These are phyloP conservation scores for Cladosporium sp. DNA, from an alignment of 2,329 filamentous ascomycete genomes.

Conservation along the genomic window DNA sequence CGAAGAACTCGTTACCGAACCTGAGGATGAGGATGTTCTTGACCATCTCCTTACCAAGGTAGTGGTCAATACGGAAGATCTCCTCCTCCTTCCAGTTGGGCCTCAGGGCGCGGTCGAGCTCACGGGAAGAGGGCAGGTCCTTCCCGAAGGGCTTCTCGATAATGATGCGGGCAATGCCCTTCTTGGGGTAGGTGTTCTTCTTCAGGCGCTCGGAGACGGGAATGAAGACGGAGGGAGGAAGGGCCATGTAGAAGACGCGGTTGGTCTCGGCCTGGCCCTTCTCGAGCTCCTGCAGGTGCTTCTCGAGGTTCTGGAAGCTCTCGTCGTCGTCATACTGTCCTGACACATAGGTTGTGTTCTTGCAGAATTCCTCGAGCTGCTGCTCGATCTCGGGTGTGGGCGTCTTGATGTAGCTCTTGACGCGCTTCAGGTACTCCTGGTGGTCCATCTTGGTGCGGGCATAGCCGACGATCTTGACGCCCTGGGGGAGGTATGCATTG, in stretches of 20 bases:
- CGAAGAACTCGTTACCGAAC: slow-evolving; percentile 98
- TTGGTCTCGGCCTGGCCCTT: slow-evolving; percentile 76
- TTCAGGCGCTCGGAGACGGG: slow-evolving; percentile 97
- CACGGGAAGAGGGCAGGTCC: slow-evolving; percentile 88
- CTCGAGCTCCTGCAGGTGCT: slow-evolving; percentile 83
- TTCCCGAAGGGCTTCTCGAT: slow-evolving; percentile 99
- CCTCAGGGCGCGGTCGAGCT: slow-evolving; percentile 89
- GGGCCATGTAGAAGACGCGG: slow-evolving; percentile 98
- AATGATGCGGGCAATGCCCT: slow-evolving; percentile 89
- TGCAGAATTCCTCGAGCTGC: slow-evolving; percentile 85
- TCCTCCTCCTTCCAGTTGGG: slow-evolving; percentile 99
- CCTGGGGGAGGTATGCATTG: slow-evolving; percentile 96
- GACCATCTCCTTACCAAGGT: slow-evolving; percentile 99
- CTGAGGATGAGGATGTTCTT: slow-evolving; percentile 98
- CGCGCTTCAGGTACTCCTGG: slow-evolving; percentile 86
- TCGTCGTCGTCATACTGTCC: slow-evolving; percentile 98
- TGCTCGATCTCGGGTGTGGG: slow-evolving; percentile 97
- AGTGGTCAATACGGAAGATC: slow-evolving; percentile 98
- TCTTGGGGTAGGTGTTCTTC: slow-evolving; percentile 91
- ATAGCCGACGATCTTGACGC: slow-evolving; percentile 97
- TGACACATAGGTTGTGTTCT: slow-evolving; percentile 87
- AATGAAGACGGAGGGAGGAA: slow-evolving; percentile 96
- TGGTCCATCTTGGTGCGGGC: slow-evolving; percentile 99
- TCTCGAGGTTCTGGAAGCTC: slow-evolving; percentile 79
- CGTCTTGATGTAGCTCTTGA: slow-evolving; percentile 98